A percentile compares a stretch with the other conserved stretches of the same genome.
Evolutionary conservation across 192 early-diverging fungal species (phyloP).

Genomic region (Podochytrium sp.): DNA sequence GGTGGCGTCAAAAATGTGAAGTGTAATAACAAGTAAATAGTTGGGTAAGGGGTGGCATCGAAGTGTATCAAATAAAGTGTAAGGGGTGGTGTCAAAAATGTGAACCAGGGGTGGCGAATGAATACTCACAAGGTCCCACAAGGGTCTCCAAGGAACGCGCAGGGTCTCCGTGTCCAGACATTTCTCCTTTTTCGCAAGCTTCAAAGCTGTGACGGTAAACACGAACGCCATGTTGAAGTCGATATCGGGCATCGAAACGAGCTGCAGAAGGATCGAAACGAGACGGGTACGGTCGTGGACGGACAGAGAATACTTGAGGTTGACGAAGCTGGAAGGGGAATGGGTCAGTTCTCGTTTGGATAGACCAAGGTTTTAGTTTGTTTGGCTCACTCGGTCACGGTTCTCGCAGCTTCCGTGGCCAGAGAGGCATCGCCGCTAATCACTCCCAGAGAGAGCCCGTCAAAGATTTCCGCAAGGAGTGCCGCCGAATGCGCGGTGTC

Average conservation of each 20-base stretch:
- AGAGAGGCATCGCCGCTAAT: neutral
- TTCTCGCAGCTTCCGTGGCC: neutral
- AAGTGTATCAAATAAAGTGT: no score
- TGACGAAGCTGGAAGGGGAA: conserved; percentile 9
- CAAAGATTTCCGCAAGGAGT: conserved; percentile 54
- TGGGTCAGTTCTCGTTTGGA: neutral
- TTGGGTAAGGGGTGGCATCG: no score
- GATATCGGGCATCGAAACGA: conserved; percentile 67
- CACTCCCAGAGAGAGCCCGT: conserved; percentile 23
- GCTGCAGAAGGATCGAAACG: conserved; percentile 66
- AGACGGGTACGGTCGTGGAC: conserved; percentile 57
- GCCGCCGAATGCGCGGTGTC: conserved; percentile 1
- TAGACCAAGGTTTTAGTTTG: neutral
- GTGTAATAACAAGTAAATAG: no score
- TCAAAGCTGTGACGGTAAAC: conserved; percentile 61
- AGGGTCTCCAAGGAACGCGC: conserved; percentile 73
- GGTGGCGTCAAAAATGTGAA: no score
- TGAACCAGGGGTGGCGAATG: neutral
- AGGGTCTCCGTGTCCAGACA: conserved; percentile 65
- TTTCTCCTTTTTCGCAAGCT: conserved; percentile 69
- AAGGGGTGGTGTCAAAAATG: no score
- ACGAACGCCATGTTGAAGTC: conserved; percentile 66
- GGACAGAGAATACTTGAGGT: conserved; percentile 65
- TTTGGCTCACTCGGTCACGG: neutral
- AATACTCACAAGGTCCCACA: conserved; percentile 55